A percentile compares a stretch with the other conserved stretches of the same genome.
These are phyloP conservation scores for Mytilinidion resinicola DNA, from an alignment of 495 filamentous ascomycete species.

Conservation along the genomic window DNA sequence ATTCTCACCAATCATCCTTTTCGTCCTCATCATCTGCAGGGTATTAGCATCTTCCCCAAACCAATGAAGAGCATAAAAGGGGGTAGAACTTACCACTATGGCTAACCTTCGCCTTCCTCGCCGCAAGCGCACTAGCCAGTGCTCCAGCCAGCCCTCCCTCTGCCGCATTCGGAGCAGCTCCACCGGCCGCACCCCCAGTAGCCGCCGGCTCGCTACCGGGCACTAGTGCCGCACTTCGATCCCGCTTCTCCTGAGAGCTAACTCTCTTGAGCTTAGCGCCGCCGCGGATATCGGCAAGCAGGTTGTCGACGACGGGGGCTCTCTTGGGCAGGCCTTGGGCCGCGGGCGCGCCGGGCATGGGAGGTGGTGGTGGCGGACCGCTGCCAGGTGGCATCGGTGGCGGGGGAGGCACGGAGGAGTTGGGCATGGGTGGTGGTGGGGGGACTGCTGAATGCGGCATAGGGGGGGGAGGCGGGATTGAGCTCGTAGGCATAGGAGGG, in stretches of 20 bases:
- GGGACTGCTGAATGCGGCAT: slow-evolving; percentile 31
- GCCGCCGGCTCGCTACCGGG: slow-evolving; percentile 38
- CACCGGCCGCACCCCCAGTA: slow-evolving; percentile 37
- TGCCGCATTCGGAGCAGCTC: slow-evolving; percentile 43
- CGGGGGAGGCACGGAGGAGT: slow-evolving; percentile 54
- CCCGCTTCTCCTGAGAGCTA: slow-evolving; percentile 64
- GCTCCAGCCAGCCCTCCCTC: slow-evolving; percentile 69
- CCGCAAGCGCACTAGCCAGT: slow-evolving; percentile 74
- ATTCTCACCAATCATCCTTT: slow-evolving; percentile 26
- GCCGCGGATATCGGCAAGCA: slow-evolving; percentile 76
- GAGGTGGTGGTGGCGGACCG: slow-evolving; percentile 47
- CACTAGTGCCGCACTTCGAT: slow-evolving; percentile 69
- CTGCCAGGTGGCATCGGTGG: slow-evolving; percentile 62
- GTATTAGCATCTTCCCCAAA: slow-evolving; percentile 6
- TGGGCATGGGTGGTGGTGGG: slow-evolving; percentile 41
- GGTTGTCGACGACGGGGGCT: slow-evolving; percentile 47
- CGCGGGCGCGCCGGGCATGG: slow-evolving; percentile 44
- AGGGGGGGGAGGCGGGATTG: slow-evolving; percentile 40
- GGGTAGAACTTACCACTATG: slow-evolving; percentile 68
- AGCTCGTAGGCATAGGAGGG: slow-evolving; percentile 26
- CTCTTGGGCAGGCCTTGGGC: slow-evolving; percentile 44
- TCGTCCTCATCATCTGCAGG: slow-evolving; percentile 30
- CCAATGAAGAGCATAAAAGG: not conserved
- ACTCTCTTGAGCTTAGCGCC: slow-evolving; percentile 75
- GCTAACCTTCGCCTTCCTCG: slow-evolving; percentile 82